Evolutionary conservation across 1,139 yeast species (phyloP), one percentile per base, ranked within the genome.

Genomic region (Zygosaccharomyces pseudobailii): DNA sequence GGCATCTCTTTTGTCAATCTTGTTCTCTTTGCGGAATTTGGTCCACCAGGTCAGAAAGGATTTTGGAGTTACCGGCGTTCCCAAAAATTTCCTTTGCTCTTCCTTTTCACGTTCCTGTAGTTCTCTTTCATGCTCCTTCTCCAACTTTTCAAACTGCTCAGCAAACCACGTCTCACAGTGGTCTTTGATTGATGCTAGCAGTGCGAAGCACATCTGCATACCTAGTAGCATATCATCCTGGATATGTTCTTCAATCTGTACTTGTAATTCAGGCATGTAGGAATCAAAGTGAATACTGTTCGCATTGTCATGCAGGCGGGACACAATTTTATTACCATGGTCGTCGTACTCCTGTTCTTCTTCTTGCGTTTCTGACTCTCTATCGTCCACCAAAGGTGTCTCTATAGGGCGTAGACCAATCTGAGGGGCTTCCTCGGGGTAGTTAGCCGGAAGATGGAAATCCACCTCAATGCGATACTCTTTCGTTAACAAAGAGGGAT

Each of bases 131-230:
- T 84, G 76, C 53, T 70, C 70, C 46, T 74, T 73, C 57, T 87
- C 90, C 40, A 74, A 75, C 9, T 57, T 60, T n/a, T 72, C 71
- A 38, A 87, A 70, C 56, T 84, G 83, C 8, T 71, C 67, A 23
- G 73, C 76, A 58, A 87, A 86, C 53, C 79, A 61, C 24, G 67
- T 68, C 60, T 92, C 97, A 3, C 87, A 90, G 50, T 77, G 78
- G 45, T 90, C 97, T 62, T 90, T 90, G 46, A 89, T 72, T 13
- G 80, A 72, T 2, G 94, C 81, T 0, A 86, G 79, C 43, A 92
- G 66, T 0, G 96, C 80, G 68, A 89, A 92, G 5, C 90, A 76
- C 57, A 90, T 83, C 13, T 96, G 95, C 75, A 90, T 84, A 1
- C 98, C 97, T 3, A 76, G 42, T 38, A 64, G 49, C 45, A 84